Evolutionary conservation across 768 basidiomycete species (phyloP), one percentile per base, ranked within the genome.

Genomic region (Boletus fagicola): DNA sequence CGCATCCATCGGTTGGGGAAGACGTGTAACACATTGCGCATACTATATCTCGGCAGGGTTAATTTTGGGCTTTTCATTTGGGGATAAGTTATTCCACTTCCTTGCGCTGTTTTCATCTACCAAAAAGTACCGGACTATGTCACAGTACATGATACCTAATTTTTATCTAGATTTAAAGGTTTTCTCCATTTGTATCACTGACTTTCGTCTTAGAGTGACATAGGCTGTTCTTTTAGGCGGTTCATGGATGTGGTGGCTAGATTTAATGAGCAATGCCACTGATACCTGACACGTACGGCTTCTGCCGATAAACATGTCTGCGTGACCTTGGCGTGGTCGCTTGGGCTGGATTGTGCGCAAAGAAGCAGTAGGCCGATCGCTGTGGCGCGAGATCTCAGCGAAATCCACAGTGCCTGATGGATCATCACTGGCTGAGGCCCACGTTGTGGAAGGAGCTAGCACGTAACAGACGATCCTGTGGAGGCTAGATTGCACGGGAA

Each of bases 51-150:
- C 56, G 56, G 56, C 53, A 56, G 49, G 57, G 51, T 56, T 65
- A 71, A 62, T 67, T 60, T 64, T 26, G 58, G 62, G 48, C 12
- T 54, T 43, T 60, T 58, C 54, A 35, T 65, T 62, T 61, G 46
- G 60, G 57, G 39, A 49, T 70, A 70, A 72, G 36, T 72, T 70
- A 70, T 70, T 60, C 51, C 63, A 59, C 63, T 61, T 54, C 42
- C 53, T 54, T 52, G 36, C 20, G 30, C 16, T 49, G 56, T 47
- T 62, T 57, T 51, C 42, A 56, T 38, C 35, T 26, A n/a, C 35
- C 46, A 65, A 70, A 70, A 68, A 70, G 61, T 65, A 65, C 51
- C 10, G 52, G 64, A n/a, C n/a, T 40, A 45, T 43, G 57, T 61
- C 65, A 56, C 47, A n/a, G 60, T 61, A 65, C 57, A 57, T 48